phyloP scores from a whole-genome alignment of 768 basidiomycete species.

The Boletus eberwhitei region DNA sequence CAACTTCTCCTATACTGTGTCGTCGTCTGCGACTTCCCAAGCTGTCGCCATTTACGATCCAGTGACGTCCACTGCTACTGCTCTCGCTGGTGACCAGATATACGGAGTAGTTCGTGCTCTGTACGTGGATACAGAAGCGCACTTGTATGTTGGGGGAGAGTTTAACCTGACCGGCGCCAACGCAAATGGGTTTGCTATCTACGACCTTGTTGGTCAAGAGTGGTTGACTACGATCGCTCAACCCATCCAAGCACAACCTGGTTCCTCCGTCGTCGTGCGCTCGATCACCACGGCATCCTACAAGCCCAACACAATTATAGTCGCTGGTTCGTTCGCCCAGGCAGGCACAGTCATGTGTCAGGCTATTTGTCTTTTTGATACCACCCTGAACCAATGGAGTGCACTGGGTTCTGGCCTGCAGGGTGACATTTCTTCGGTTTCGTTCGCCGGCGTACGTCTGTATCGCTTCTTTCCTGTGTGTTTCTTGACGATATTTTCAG shows the following conservation, averaged over 20 bases:
- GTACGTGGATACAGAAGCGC: conserved; percentile 57
- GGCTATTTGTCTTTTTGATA: conserved; percentile 77
- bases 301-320: conserved; percentile 61
- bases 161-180: conserved; percentile 60
- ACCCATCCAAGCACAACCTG: conserved; percentile 54
- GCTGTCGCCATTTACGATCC: conserved; percentile 74
- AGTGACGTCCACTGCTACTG: conserved; percentile 42
- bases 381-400: conserved; percentile 69
- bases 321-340: conserved; percentile 83
- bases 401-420: conserved; percentile 74
- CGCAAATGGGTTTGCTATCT: conserved; percentile 72
- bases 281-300: conserved; percentile 64
- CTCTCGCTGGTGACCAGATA: conserved; percentile 59
- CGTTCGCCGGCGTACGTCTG: conserved; percentile 71
- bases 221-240: conserved; percentile 64
- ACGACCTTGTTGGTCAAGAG: conserved; percentile 62
- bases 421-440: conserved; percentile 77
- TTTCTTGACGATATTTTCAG: conserved; percentile 35
- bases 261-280: conserved; percentile 60
- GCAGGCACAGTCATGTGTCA: conserved; percentile 75
- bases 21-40: conserved; percentile 40
- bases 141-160: conserved; percentile 81
- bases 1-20: conserved; percentile 68
- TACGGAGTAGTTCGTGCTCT: conserved; percentile 78
- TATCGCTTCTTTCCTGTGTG: not conserved